These are phyloP conservation scores for Fraxinus ornus DNA, from an alignment of 305 asterid genomes.

Conservation along the genomic window DNA sequence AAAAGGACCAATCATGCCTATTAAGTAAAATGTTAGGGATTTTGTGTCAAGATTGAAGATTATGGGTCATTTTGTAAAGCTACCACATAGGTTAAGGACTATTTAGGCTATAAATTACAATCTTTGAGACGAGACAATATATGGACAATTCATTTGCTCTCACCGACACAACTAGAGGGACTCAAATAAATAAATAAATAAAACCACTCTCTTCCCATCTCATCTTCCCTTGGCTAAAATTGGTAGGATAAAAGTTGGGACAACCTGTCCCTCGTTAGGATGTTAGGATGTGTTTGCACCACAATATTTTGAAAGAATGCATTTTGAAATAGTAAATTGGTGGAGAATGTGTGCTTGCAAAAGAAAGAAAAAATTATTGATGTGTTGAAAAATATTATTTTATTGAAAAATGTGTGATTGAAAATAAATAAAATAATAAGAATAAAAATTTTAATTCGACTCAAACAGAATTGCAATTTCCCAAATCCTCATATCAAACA, in stretches of 20 bases:
- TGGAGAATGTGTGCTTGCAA: too few species aligned
- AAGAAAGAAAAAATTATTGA: too few species aligned
- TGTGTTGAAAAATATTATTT: too few species aligned
- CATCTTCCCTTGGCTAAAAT: neutral
- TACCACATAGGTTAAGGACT: neutral
- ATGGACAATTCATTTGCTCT: neutral
- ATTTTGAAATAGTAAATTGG: too few species aligned
- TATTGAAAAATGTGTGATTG: too few species aligned
- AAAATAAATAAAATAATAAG: too few species aligned
- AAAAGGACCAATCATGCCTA: neutral
- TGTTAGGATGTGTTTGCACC: too few species aligned
- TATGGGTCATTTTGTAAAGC: neutral
- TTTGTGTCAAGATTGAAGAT: too few species aligned
- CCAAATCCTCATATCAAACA: slow-evolving; percentile 22
- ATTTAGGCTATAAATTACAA: neutral
- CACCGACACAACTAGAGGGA: neutral
- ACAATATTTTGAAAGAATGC: too few species aligned
- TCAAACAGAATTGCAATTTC: neutral
- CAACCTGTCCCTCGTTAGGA: too few species aligned
- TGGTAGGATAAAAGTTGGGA: neutral
- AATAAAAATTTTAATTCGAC: too few species aligned
- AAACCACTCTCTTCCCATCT: neutral
- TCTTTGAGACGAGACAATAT: neutral
- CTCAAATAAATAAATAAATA: neutral
- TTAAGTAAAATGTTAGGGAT: too few species aligned